Evolutionary conservation across 2,329 filamentous ascomycete species (phyloP).

Genomic region (Ceratocystis eucalypticola): DNA sequence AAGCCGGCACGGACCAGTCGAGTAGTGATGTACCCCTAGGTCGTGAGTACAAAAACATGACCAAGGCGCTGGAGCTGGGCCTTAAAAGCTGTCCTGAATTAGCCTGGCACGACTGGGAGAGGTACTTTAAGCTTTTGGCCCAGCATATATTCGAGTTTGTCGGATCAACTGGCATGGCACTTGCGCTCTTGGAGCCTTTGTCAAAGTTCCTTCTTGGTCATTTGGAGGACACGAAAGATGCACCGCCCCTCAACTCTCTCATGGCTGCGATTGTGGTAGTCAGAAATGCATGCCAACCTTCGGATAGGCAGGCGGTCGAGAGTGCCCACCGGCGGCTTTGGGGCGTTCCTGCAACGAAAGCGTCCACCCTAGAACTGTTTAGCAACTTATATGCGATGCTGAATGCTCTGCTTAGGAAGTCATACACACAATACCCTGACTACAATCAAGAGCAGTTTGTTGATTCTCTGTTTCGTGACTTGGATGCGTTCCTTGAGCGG

Average conservation of each 20-base stretch:
- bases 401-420: slow-evolving; percentile 36
- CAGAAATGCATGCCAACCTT: slow-evolving; percentile 38
- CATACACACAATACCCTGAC: slow-evolving; percentile 38
- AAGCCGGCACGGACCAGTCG: not conserved
- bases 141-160: slow-evolving; percentile 46
- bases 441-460: slow-evolving; percentile 29
- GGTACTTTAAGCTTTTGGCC: slow-evolving; percentile 44
- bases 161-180: slow-evolving; percentile 52
- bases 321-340: slow-evolving; percentile 52
- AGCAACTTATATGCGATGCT: slow-evolving; percentile 51
- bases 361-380: slow-evolving; percentile 45
- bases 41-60: slow-evolving; percentile 55
- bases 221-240: slow-evolving; percentile 5
- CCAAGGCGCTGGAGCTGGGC: slow-evolving; percentile 53
- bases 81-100: slow-evolving; percentile 37
- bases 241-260: slow-evolving; percentile 24
- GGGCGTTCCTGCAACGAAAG: slow-evolving; percentile 37
- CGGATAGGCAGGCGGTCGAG: slow-evolving; percentile 50
- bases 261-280: slow-evolving; percentile 33
- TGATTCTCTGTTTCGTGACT: slow-evolving; percentile 38
- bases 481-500: slow-evolving; percentile 39
- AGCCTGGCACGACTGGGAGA: slow-evolving; percentile 35
- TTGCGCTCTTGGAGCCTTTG: slow-evolving; percentile 58
- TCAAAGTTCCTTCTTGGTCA: slow-evolving; percentile 34
- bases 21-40: slow-evolving; percentile 31